Conservation (phyloP, 2,329 filamentous ascomycete species). For the Aspergillus intermedius region DNA sequence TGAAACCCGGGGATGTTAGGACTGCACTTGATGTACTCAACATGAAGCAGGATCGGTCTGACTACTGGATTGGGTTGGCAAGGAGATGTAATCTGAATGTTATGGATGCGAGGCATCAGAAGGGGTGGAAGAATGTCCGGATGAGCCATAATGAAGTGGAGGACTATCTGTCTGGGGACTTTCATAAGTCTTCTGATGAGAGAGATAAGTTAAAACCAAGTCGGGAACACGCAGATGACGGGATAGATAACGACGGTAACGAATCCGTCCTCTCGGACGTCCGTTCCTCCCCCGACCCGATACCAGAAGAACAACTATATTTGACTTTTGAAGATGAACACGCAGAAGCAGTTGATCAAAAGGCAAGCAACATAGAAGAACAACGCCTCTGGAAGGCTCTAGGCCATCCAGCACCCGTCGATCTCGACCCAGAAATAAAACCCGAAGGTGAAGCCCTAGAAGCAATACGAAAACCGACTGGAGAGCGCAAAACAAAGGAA, state of each 20-base stretch:
- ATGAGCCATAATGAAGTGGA: conserved; percentile 40
- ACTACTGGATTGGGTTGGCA: conserved; percentile 49
- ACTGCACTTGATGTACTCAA: conserved; percentile 51
- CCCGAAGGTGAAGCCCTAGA: conserved; percentile 12
- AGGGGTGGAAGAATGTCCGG: conserved; percentile 20
- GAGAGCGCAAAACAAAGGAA: conserved; percentile 27
- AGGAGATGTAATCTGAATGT: conserved; percentile 50
- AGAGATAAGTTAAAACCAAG: neutral
- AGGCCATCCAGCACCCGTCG: conserved; percentile 15
- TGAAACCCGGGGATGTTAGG: conserved; percentile 46
- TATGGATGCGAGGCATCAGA: conserved; percentile 30
- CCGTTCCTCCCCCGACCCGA: neutral
- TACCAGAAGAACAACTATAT: conserved; percentile 10
- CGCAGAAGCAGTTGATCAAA: conserved; percentile 44
- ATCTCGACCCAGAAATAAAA: conserved; percentile 14
- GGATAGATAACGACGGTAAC: conserved; percentile 5
- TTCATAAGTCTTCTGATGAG: conserved; percentile 6
- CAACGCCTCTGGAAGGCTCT: conserved; percentile 40
- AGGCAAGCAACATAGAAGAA: conserved; percentile 42
- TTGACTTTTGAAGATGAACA: conserved; percentile 37
- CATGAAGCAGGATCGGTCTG: conserved; percentile 40
- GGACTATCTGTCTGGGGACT: conserved; percentile 25
- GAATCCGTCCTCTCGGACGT: conserved; percentile 3
- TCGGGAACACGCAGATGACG: neutral
- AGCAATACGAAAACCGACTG: conserved; percentile 12